Percentiles rank a stretch among this genome's conserved stretches.
Evolutionary conservation across 2,329 filamentous ascomycete species (phyloP).

Genomic region (Stemphylium vesicarium): DNA sequence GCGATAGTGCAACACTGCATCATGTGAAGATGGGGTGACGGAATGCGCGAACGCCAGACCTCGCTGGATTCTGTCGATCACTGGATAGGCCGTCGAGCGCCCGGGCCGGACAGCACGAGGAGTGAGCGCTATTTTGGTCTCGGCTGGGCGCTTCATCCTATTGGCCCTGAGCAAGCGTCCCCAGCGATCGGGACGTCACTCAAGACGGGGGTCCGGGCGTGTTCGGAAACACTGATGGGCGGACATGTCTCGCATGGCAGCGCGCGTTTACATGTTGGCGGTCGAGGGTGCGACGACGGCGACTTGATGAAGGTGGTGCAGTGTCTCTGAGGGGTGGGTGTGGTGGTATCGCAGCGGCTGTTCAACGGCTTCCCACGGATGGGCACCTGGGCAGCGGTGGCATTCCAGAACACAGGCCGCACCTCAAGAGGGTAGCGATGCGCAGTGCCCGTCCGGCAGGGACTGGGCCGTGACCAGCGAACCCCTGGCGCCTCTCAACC

Average conservation of each 20-base stretch:
- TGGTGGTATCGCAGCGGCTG: not conserved
- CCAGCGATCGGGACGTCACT: slow-evolving; percentile 14
- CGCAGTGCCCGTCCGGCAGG: slow-evolving; percentile 23
- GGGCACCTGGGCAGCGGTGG: not conserved
- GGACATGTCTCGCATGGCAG: slow-evolving; percentile 11
- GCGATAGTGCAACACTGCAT: slow-evolving; percentile 6
- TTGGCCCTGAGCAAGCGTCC: slow-evolving; percentile 3
- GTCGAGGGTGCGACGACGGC: not conserved
- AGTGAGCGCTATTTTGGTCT: slow-evolving; percentile 18
- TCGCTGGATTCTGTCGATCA: slow-evolving; percentile 15
- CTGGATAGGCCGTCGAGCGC: slow-evolving; percentile 9
- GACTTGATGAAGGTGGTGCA: not conserved
- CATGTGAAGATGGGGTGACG: slow-evolving; percentile 16
- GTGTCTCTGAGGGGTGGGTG: not conserved
- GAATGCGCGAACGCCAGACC: slow-evolving; percentile 5
- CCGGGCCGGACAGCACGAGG: slow-evolving; percentile 11
- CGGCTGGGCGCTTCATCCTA: not conserved
- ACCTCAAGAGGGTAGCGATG: slow-evolving; percentile 25
- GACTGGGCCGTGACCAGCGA: slow-evolving; percentile 19
- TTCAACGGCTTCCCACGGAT: slow-evolving; percentile 4
- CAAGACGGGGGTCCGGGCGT: slow-evolving; percentile 11
- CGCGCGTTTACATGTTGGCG: slow-evolving; percentile 9
- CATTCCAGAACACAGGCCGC: slow-evolving; percentile 31
- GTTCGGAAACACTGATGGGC: slow-evolving; percentile 12
- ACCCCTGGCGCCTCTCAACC: slow-evolving; percentile 13